Evolutionary conservation across 169 alveolate species (phyloP), one percentile per base, ranked within the genome.

Genomic region (Hepatocystis sp.): DNA sequence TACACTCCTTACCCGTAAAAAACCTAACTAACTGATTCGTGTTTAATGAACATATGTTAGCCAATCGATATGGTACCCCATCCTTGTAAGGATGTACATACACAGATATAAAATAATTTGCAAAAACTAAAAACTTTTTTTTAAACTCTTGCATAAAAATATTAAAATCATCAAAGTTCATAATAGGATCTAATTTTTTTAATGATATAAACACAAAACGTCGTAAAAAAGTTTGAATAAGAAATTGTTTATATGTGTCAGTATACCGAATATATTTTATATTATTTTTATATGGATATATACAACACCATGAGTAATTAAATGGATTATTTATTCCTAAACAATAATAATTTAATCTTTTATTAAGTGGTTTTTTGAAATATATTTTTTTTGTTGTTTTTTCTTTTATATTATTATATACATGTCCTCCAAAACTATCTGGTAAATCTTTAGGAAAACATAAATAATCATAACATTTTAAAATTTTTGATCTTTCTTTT

Each of bases 361-460:
- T 56, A n/a, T 40, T 56, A n/a, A 71, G n/a, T 8, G 86, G 86
- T 49, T 71, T 71, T 56, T 71, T 56, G 27, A 71, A 71, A 71
- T 71, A 58, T 40, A 27, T 40, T 27, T 71, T 71, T 56, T 17
- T 71, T 17, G 86, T 44, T 42, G 44, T 19, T 7, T 28, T 4
- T 13, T 71, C 86, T 44, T 76, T 71, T 7, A 71, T n/a, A 11
- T 40, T 71, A 47, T 42, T 71, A 36, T 71, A 71, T 56, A 17
- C 23, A 34, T 56, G 55, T 0, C 86, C 86, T 8, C 86, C 86
- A 56, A 17, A 27, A 7, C 65, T 27, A 42, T 71, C 86, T 17
- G 86, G 86, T 13, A 71, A 71, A 25, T 71, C 86, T 56, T 71
- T 55, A 56, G 86, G 86, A 56, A 56, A 71, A 10, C 76, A 56